Conservation (phyloP, 768 basidiomycete species). For the Pleurotus platypus region DNA sequence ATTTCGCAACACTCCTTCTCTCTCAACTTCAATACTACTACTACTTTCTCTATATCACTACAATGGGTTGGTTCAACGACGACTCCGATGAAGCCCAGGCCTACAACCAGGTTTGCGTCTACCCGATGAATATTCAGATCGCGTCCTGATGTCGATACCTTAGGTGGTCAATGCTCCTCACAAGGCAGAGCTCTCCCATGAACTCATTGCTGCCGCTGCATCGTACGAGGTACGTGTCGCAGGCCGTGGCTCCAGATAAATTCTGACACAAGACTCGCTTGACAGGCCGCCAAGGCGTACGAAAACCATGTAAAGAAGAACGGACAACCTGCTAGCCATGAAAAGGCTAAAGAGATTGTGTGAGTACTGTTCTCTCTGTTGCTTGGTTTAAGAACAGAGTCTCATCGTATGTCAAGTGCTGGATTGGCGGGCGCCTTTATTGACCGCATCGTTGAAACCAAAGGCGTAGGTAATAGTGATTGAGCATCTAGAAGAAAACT, state of each 20-base stretch:
- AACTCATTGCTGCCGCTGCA: constrained; percentile 66
- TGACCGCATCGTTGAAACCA: constrained; percentile 53
- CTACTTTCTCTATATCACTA: constrained; percentile 10
- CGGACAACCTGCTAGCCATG: constrained; percentile 49
- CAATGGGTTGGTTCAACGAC: constrained; percentile 40
- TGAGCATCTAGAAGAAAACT: constrained; percentile 33
- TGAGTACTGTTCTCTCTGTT: constrained; percentile 11
- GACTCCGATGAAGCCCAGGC: constrained; percentile 36
- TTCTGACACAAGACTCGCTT: background rate
- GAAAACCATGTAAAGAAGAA: constrained; percentile 47
- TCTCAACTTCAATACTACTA: constrained; percentile 5
- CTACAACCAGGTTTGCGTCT: constrained; percentile 26
- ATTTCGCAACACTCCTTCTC: background rate
- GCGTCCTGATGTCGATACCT: constrained; percentile 18
- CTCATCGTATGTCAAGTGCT: constrained; percentile 29
- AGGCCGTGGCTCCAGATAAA: background rate
- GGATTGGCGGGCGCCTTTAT: constrained; percentile 53
- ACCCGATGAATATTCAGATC: background rate
- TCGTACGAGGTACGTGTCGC: constrained; percentile 49
- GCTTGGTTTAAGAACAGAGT: too few species aligned
- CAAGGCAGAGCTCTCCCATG: constrained; percentile 58
- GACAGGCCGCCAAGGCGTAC: constrained; percentile 63
- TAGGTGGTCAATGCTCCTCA: constrained; percentile 49
- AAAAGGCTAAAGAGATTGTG: constrained; percentile 52
- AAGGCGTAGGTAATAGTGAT: constrained; percentile 38